phyloP scores from a whole-genome alignment of 2,329 filamentous ascomycete species.

The Paecilomyces niveus region DNA sequence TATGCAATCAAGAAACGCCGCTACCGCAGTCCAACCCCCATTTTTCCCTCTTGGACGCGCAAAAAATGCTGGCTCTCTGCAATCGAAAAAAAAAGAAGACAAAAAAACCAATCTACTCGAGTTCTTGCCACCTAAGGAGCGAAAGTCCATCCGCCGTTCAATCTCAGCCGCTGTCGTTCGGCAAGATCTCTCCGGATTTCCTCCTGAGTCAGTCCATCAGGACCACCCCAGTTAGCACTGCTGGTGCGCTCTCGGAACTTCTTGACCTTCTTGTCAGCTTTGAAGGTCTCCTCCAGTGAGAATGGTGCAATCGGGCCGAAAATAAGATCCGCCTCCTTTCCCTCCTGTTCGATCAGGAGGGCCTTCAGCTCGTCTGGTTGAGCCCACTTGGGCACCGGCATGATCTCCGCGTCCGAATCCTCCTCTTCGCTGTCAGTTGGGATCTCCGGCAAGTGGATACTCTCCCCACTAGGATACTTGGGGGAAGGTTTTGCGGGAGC shows the following conservation, averaged over 20 bases:
- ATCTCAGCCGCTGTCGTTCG: slow-evolving; percentile 68
- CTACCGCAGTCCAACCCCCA: background rate
- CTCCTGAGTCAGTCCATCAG: slow-evolving; percentile 78
- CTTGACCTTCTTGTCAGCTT: slow-evolving; percentile 78
- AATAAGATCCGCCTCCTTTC: slow-evolving; percentile 66
- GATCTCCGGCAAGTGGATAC: slow-evolving; percentile 89
- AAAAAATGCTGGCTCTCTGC: background rate
- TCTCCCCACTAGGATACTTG: slow-evolving; percentile 80
- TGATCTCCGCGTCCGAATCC: slow-evolving; percentile 56
- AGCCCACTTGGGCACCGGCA: slow-evolving; percentile 73
- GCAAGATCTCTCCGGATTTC: slow-evolving; percentile 76
- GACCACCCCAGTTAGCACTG: slow-evolving; percentile 84
- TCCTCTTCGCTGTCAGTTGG: slow-evolving; percentile 90
- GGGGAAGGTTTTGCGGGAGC: slow-evolving; percentile 60
- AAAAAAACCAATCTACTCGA: background rate
- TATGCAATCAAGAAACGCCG: background rate
- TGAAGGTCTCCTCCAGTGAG: slow-evolving; percentile 95
- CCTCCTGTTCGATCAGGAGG: slow-evolving; percentile 73
- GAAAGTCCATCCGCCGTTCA: slow-evolving; percentile 82
- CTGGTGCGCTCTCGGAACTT: slow-evolving; percentile 87
- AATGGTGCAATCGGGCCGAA: slow-evolving; percentile 85
- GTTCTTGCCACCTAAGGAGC: slow-evolving; percentile 31
- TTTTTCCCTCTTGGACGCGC: background rate
- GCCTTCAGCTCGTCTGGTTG: slow-evolving; percentile 75
- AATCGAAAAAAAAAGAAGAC: background rate